Percentiles rank a stretch among this genome's conserved stretches.
Evolutionary conservation across 495 filamentous ascomycete genomes (phyloP).

Genomic region (Annulohypoxylon bovei): DNA sequence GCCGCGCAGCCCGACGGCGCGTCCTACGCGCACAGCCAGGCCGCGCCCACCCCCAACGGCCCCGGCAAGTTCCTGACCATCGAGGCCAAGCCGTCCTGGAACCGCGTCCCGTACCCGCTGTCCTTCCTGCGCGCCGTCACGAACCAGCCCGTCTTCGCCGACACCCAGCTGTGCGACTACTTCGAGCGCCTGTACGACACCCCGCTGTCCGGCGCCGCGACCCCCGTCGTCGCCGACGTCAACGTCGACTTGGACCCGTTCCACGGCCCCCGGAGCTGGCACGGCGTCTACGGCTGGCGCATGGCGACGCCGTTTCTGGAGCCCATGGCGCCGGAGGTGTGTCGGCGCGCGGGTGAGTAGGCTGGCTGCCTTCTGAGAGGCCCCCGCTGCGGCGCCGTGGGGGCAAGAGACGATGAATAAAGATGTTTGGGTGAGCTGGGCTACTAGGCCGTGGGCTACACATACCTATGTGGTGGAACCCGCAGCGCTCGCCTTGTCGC

Average conservation of each 20-base stretch:
- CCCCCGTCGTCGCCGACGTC: slow-evolving; percentile 46
- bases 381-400: too few relatives aligned
- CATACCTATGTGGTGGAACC: too few relatives aligned
- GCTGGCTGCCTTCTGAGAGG: too few relatives aligned
- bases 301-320: slow-evolving; percentile 56
- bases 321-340: slow-evolving; percentile 16
- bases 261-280: slow-evolving; percentile 19
- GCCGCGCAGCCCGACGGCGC: slow-evolving; percentile 35
- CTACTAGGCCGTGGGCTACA: too few relatives aligned
- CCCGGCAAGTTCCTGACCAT: slow-evolving; percentile 43
- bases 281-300: slow-evolving; percentile 50
- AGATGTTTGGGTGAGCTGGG: too few relatives aligned
- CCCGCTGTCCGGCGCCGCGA: slow-evolving; percentile 43
- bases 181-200: slow-evolving; percentile 55
- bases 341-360: background rate
- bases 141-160: slow-evolving; percentile 56
- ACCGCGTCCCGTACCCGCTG: slow-evolving; percentile 47
- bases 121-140: slow-evolving; percentile 53
- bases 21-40: slow-evolving; percentile 41
- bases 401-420: too few relatives aligned
- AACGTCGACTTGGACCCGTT: slow-evolving; percentile 46
- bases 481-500: too few relatives aligned
- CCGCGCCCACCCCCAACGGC: slow-evolving; percentile 26
- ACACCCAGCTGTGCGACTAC: slow-evolving; percentile 50
- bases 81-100: background rate